Evolutionary conservation across 2,329 filamentous ascomycete genomes (phyloP), one percentile per base, ranked within the genome.

Genomic region (Xylariaceae sp.): DNA sequence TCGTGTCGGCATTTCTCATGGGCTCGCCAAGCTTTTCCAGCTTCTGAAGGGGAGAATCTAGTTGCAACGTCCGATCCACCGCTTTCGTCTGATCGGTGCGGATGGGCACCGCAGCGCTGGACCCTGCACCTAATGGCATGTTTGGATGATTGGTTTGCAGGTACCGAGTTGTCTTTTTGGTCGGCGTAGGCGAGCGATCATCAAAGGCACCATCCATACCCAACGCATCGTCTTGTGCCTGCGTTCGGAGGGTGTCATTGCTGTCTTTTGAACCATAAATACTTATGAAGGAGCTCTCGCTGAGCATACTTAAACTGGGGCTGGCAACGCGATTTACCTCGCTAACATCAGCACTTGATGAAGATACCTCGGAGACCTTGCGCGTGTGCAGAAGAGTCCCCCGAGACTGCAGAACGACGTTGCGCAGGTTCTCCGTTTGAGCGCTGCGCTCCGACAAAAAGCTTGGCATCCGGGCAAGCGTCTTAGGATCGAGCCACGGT

Each of bases 281-380:
- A 54, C 82, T 85, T 19, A 77, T 55, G 55, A 86, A 85, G 0
- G 82, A 85, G 59, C 81, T 85, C 61, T 85, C 81, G 53, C 82
- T 85, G 50, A 86, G 63, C 11, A 85, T 70, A 52, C 82, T 85
- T 40, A 85, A 64, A 25, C 74, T 76, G 3, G 82, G 82, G 53
- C 81, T 86, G 22, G 68, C 69, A 47, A 78, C 57, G 35, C 67
- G 69, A 42, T 64, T 59, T 47, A 56, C 43, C 40, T 63, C 61
- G 39, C 67, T 61, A 40, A 60, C 56, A 22, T 69, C 71, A 5
- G 57, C 61, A 19, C 64, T 64, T 6, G 64, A 54, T 5, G 44
- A 14, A 14, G 51, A 52, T 17, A 54, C 64, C 38, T 77, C 75
- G 0, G 65, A 65, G 25, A 74, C 61, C 17, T 72, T 72, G 1